Evolutionary conservation across 768 basidiomycete species (phyloP).

Genomic region (Boletus coccyginus): DNA sequence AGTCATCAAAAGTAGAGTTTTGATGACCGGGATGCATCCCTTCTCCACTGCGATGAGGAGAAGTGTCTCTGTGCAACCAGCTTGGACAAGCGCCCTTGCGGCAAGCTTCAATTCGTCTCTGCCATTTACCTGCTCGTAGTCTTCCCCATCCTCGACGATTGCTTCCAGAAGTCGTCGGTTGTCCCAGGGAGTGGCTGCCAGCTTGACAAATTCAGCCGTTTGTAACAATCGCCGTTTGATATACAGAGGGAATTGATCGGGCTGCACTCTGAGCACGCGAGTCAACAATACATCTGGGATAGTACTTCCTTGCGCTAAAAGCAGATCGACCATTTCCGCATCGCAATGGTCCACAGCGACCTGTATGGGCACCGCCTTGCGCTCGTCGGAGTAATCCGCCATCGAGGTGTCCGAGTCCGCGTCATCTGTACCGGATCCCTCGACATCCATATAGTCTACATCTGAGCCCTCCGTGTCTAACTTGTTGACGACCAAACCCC

Average conservation of each 20-base stretch:
- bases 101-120: background rate
- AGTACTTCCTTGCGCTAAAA: background rate
- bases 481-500: background rate
- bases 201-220: background rate
- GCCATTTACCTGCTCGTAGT: background rate
- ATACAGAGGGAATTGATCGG: conserved; percentile 1
- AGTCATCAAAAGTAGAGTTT: background rate
- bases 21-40: background rate
- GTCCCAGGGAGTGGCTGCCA: background rate
- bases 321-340: background rate
- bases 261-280: background rate
- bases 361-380: background rate
- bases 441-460: background rate
- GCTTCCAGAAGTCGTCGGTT: conserved; percentile 1
- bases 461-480: background rate
- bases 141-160: background rate
- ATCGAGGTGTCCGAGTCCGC: background rate
- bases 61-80: background rate
- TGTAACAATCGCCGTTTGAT: background rate
- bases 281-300: background rate
- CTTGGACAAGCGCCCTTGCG: background rate
- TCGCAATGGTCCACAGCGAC: conserved; percentile 4
- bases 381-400: background rate
- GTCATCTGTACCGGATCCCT: background rate
- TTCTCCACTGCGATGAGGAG: conserved; percentile 6